Conservation (phyloP, 2,329 filamentous ascomycete genomes). For the Diplodia seriata region DNA sequence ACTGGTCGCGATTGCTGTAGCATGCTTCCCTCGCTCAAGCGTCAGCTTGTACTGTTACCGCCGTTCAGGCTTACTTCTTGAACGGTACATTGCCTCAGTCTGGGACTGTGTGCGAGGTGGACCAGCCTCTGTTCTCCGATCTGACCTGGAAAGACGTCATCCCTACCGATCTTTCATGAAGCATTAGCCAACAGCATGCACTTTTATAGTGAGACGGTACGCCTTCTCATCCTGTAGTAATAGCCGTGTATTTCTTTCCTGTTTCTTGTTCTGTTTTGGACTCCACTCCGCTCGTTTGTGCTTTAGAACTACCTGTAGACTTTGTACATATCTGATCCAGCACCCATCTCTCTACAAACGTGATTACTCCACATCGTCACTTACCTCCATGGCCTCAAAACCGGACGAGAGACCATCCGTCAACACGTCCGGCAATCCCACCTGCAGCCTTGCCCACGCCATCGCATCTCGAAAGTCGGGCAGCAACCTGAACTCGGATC, state of each 20-base stretch:
- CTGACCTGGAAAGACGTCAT: neutral
- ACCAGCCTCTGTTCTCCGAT: slow-evolving; percentile 11
- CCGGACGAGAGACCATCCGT: too few species aligned
- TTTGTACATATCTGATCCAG: neutral
- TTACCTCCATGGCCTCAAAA: neutral
- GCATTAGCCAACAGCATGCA: too few species aligned
- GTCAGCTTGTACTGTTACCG: slow-evolving; percentile 33
- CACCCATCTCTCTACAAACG: neutral
- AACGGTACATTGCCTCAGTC: slow-evolving; percentile 35
- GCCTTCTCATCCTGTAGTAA: too few species aligned
- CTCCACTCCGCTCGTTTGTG: neutral
- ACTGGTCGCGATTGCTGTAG: neutral
- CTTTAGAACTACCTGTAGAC: neutral
- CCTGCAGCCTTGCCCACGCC: neutral
- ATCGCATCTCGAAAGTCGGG: neutral
- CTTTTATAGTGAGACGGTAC: too few species aligned
- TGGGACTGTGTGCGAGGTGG: slow-evolving; percentile 34
- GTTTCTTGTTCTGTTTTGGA: neutral
- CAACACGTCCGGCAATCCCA: neutral
- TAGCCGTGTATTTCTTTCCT: neutral
- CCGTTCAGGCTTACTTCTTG: slow-evolving; percentile 35
- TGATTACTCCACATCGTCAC: neutral
- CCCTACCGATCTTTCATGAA: neutral
- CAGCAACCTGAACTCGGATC: too few species aligned
- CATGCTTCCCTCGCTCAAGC: slow-evolving; percentile 32